These are phyloP conservation scores for Apiotrichum domesticum DNA, from an alignment of 1,284 basidiomycete species.

Conservation along the genomic window DNA sequence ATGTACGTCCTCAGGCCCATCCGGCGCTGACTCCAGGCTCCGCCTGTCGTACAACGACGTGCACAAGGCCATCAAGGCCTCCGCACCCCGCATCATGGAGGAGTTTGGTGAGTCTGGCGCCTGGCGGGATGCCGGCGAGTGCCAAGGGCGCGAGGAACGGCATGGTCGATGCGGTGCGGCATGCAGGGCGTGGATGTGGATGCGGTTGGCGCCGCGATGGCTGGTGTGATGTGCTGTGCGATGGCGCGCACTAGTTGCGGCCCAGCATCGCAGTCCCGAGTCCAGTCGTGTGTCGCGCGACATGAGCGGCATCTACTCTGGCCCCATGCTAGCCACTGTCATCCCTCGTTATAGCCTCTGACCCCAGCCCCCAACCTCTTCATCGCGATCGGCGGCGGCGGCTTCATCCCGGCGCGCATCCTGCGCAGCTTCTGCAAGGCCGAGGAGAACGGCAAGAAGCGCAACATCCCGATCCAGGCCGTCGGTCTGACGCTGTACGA, in stretches of 20 bases:
- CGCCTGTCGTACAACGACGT: constrained; percentile 48
- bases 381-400: constrained; percentile 53
- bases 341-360: not conserved
- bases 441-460: constrained; percentile 55
- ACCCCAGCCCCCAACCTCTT: constrained; percentile 36
- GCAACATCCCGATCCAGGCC: constrained; percentile 78
- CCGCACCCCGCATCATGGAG: constrained; percentile 41
- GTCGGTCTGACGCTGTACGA: constrained; percentile 92
- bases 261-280: no score
- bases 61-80: constrained; percentile 42
- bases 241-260: no score
- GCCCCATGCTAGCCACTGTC: no score
- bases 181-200: no score
- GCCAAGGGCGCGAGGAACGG: no score
- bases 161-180: no score
- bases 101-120: constrained; percentile 39
- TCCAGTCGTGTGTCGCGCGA: no score
- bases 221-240: no score
- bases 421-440: constrained; percentile 84
- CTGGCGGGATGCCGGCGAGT: no score
- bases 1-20: no score
- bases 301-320: no score
- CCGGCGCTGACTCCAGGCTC: constrained; percentile 4
- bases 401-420: constrained; percentile 90
- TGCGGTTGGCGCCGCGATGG: no score